Conservation (phyloP, 768 basidiomycete species). For the Mycena galericulata region DNA sequence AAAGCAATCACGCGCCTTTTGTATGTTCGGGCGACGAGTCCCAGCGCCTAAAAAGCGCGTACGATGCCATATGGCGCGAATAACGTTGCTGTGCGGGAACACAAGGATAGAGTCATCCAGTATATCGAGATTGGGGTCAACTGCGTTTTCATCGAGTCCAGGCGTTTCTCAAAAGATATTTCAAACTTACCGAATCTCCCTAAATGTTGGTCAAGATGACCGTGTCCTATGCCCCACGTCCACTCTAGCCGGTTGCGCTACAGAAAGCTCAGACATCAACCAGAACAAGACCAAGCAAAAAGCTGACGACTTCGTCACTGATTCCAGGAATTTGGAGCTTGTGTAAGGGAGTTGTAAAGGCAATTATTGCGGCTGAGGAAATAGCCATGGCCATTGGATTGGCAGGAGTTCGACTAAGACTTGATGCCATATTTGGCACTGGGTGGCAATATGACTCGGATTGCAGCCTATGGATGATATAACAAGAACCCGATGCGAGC, state of each 20-base stretch:
- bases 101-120: background rate
- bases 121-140: background rate
- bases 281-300: too few species aligned
- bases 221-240: slow-evolving; percentile 13
- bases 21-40: slow-evolving; percentile 2
- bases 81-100: background rate
- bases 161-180: background rate
- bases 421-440: too few species aligned
- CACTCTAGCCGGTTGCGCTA: slow-evolving; percentile 13
- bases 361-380: too few species aligned
- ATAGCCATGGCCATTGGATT: too few species aligned
- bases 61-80: background rate
- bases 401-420: too few species aligned
- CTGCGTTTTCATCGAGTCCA: background rate
- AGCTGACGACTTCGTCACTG: background rate
- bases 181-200: background rate
- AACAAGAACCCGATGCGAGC: too few species aligned
- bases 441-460: too few species aligned
- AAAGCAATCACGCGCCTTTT: background rate
- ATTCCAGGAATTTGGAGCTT: background rate
- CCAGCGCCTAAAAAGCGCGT: background rate
- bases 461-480: too few species aligned
- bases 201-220: slow-evolving; percentile 10
- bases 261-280: too few species aligned
- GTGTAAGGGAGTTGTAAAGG: too few species aligned